These are phyloP conservation scores for Penicillium sp. DNA, from an alignment of 2,329 filamentous ascomycete genomes.

Conservation along the genomic window DNA sequence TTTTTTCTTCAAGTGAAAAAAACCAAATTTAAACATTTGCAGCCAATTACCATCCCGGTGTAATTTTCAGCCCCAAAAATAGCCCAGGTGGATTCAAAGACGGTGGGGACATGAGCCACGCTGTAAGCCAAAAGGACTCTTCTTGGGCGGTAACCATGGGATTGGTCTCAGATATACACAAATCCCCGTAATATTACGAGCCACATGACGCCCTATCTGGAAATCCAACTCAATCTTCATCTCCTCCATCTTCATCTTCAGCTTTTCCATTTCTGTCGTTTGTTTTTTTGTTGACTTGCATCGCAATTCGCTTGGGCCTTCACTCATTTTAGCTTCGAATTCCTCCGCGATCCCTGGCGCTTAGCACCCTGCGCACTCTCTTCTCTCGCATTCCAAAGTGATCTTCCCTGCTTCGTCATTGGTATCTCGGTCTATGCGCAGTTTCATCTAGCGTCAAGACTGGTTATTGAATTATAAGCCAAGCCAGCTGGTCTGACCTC, in stretches of 20 bases:
- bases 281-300: neutral
- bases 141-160: neutral
- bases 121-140: neutral
- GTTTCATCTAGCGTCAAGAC: neutral
- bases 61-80: conserved; percentile 22
- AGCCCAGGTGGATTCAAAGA: conserved; percentile 14
- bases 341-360: conserved; percentile 15
- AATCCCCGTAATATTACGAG: conserved; percentile 23
- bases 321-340: conserved; percentile 2
- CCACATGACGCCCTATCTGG: conserved; percentile 23
- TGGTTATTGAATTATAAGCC: neutral
- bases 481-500: conserved; percentile 7
- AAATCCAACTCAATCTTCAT: conserved; percentile 16
- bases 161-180: conserved; percentile 10
- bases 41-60: neutral
- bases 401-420: conserved; percentile 5
- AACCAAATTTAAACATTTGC: neutral
- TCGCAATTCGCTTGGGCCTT: neutral
- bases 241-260: neutral
- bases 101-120: conserved; percentile 12
- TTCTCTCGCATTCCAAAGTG: conserved; percentile 15
- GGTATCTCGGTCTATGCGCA: conserved; percentile 8
- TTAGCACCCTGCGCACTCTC: conserved; percentile 20
- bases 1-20: conserved; percentile 2
- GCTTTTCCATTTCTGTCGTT: conserved; percentile 5